These are phyloP conservation scores for Lagerstroemia speciosa DNA, from an alignment of 345 rosid genomes.

Conservation along the genomic window DNA sequence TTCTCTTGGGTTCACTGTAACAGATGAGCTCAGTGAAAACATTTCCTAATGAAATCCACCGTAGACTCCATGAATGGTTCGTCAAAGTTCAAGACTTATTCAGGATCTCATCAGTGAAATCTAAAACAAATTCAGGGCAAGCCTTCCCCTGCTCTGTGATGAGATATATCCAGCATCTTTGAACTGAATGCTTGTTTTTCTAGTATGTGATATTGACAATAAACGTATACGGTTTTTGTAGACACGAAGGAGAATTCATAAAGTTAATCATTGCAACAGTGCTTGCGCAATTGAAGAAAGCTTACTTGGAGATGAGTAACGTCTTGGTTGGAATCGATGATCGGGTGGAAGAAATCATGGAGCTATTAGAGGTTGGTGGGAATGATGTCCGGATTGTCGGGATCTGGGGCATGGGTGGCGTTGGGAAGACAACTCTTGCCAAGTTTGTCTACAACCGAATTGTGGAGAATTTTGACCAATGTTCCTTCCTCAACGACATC, in stretches of 20 bases:
- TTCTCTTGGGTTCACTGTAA: too few species aligned
- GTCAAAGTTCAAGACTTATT: too few species aligned
- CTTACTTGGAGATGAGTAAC: background rate
- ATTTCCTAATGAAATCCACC: too few species aligned
- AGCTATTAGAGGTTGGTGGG: background rate
- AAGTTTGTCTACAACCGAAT: too few species aligned
- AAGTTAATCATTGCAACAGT: background rate
- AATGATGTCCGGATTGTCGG: background rate
- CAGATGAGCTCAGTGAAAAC: too few species aligned
- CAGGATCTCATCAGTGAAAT: too few species aligned
- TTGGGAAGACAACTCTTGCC: too few species aligned
- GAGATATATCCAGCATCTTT: too few species aligned
- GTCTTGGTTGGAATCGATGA: constrained; percentile 5
- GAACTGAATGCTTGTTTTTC: background rate
- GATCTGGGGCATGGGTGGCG: too few species aligned
- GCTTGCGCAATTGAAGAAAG: background rate
- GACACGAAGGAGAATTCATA: background rate
- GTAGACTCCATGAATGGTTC: too few species aligned
- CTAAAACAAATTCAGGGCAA: too few species aligned
- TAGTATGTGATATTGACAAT: background rate
- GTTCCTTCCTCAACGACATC: constrained; percentile 5
- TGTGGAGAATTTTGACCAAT: background rate
- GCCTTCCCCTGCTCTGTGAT: too few species aligned
- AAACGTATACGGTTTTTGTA: background rate
- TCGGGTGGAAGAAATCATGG: background rate